Conservation (phyloP, 1,284 basidiomycete genomes). For the Sanghuangporus weigelae region DNA sequence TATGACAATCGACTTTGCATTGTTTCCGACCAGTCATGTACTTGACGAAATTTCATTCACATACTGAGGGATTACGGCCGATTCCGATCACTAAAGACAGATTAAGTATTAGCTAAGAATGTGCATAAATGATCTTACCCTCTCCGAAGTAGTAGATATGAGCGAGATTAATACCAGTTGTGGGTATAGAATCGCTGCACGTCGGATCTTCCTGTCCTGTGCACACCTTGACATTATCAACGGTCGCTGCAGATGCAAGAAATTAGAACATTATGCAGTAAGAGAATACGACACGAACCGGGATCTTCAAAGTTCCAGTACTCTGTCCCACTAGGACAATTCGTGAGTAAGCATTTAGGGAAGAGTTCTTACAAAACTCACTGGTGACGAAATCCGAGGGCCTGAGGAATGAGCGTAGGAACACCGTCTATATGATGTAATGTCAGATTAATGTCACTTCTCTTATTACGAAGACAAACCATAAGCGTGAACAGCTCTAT, state of each 20-base stretch:
- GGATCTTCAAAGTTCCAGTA: conserved; percentile 14
- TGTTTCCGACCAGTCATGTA: too few species aligned
- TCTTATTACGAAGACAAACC: not conserved
- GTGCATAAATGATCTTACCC: not conserved
- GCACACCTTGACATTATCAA: not conserved
- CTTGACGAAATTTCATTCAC: not conserved
- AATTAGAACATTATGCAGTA: not conserved
- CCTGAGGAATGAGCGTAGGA: conserved; percentile 10
- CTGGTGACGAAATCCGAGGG: conserved; percentile 12
- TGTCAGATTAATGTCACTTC: not conserved
- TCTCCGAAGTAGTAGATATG: conserved; percentile 15
- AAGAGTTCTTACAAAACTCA: not conserved
- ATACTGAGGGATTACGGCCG: not conserved
- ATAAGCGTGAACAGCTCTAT: conserved; percentile 25
- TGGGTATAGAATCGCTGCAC: conserved; percentile 15
- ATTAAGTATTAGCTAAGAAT: not conserved
- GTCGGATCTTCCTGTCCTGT: conserved; percentile 15
- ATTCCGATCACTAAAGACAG: not conserved
- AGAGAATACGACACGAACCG: not conserved
- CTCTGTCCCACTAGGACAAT: not conserved
- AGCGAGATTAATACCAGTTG: conserved; percentile 6
- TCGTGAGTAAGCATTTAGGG: not conserved
- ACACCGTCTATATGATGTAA: conserved; percentile 1
- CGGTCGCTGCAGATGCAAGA: not conserved
- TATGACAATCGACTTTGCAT: too few species aligned